Evolutionary conservation across 768 basidiomycete genomes (phyloP).

Genomic region (Filobasidium floriforme): DNA sequence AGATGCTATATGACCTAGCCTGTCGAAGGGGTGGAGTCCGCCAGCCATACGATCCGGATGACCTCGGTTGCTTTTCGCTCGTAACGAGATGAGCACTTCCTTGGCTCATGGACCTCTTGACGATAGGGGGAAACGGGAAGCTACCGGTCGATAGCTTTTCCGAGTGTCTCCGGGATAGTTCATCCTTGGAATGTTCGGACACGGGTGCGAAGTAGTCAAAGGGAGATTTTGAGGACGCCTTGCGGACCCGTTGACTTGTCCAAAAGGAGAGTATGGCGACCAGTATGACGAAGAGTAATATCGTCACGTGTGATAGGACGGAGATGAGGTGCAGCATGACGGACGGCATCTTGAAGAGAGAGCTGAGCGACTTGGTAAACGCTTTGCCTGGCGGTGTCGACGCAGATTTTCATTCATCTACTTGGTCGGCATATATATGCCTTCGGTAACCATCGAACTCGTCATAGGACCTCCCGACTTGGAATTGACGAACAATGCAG

Average conservation of each 20-base stretch:
- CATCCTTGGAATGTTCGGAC: neutral
- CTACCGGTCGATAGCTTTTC: constrained; percentile 2
- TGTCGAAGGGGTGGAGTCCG: constrained; percentile 7
- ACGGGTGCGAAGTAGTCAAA: constrained; percentile 9
- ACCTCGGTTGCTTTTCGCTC: too few species aligned
- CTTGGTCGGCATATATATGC: too few species aligned
- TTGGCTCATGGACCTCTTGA: constrained; percentile 17
- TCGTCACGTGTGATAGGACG: neutral
- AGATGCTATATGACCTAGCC: constrained; percentile 8
- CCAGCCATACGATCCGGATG: neutral
- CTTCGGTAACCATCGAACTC: too few species aligned
- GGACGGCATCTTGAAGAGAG: neutral
- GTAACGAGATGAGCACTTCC: neutral
- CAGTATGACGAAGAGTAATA: constrained; percentile 2
- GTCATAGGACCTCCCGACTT: too few species aligned
- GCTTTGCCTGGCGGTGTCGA: neutral
- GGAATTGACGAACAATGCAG: too few species aligned
- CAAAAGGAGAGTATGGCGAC: constrained; percentile 21
- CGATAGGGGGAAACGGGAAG: constrained; percentile 10
- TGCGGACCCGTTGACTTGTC: constrained; percentile 20
- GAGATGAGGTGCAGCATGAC: neutral
- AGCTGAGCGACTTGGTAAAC: neutral
- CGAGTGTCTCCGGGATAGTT: constrained; percentile 9
- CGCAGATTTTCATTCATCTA: too few species aligned
- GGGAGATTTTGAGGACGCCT: constrained; percentile 10